phyloP scores from a whole-genome alignment of 23 red algal genomes.

The Gracilaria gracilis region DNA sequence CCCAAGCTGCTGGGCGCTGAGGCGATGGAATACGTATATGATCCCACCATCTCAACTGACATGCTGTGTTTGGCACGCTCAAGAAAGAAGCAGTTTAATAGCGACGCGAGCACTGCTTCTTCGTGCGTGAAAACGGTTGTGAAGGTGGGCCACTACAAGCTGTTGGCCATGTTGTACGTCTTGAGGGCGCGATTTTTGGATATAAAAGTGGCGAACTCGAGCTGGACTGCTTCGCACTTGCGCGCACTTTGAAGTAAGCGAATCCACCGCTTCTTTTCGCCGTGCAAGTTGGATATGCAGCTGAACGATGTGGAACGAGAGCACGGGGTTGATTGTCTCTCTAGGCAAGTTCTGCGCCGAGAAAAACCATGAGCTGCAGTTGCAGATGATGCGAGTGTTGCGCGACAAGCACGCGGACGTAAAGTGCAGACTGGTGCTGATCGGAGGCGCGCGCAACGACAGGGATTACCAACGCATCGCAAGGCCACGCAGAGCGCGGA shows the following conservation, averaged over 20 bases:
- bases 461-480: conserved; percentile 64
- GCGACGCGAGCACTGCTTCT: conserved; percentile 34
- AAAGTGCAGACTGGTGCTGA: conserved; percentile 70
- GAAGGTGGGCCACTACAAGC: conserved; percentile 82
- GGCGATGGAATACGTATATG: conserved; percentile 89
- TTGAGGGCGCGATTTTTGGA: conserved; percentile 60
- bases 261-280: conserved; percentile 76
- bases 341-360: conserved; percentile 95
- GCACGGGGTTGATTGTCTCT: conserved; percentile 77
- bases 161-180: conserved; percentile 67
- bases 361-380: conserved; percentile 84
- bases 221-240: conserved; percentile 87
- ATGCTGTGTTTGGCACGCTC: conserved; percentile 73
- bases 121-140: conserved; percentile 23
- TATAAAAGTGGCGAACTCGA: conserved; percentile 89
- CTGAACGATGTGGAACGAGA: conserved; percentile 28
- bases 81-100: conserved; percentile 68
- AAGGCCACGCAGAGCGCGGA: conserved; percentile 35
- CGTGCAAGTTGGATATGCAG: conserved; percentile 62
- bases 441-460: conserved; percentile 82
- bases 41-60: conserved; percentile 86
- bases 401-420: conserved; percentile 2
- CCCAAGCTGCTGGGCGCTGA: conserved; percentile 26
- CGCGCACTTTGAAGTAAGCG: conserved; percentile 29
- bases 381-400: conserved; percentile 66